Evolutionary conservation across 2,329 filamentous ascomycete genomes (phyloP).

Genomic region (Huntiella bhutanensis): DNA sequence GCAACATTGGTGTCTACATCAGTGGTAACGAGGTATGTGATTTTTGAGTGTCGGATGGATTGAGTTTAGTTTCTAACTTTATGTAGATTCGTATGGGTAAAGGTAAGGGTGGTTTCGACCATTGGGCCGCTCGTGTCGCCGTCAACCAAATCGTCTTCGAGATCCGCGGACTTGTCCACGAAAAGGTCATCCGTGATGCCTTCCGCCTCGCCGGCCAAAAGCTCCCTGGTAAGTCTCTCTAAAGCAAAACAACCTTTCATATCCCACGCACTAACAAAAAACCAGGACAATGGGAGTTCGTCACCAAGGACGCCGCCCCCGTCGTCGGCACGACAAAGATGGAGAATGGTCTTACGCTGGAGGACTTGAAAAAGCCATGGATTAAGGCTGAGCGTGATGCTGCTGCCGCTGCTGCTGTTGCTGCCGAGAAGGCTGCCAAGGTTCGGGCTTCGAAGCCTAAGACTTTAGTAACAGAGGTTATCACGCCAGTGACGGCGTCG

Average conservation of each 20-base stretch:
- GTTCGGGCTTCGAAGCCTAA: no score
- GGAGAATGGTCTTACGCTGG: constrained; percentile 55
- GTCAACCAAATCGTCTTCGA: constrained; percentile 89
- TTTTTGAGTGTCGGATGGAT: not conserved
- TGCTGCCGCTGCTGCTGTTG: constrained; percentile 1
- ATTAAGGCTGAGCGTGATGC: constrained; percentile 18
- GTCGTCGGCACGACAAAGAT: constrained; percentile 88
- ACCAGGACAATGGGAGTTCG: constrained; percentile 71
- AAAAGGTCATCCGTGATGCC: constrained; percentile 83
- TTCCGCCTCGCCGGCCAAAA: constrained; percentile 90
- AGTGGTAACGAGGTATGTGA: constrained; percentile 68
- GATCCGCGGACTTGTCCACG: constrained; percentile 77
- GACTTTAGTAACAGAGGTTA: no score
- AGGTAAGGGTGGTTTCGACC: constrained; percentile 92
- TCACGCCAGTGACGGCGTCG: no score
- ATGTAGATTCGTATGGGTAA: constrained; percentile 85
- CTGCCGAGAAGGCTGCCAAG: not conserved
- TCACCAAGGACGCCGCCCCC: constrained; percentile 75
- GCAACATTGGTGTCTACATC: constrained; percentile 87
- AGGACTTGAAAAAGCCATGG: constrained; percentile 65
- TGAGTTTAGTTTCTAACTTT: constrained; percentile 1
- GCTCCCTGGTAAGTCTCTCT: constrained; percentile 51
- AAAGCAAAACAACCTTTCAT: not conserved
- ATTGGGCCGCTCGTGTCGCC: constrained; percentile 79
- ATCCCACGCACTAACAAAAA: constrained; percentile 13